Base-by-base conservation (phyloP, 257 asterid genomes). In the Solanum chilense region DNA sequence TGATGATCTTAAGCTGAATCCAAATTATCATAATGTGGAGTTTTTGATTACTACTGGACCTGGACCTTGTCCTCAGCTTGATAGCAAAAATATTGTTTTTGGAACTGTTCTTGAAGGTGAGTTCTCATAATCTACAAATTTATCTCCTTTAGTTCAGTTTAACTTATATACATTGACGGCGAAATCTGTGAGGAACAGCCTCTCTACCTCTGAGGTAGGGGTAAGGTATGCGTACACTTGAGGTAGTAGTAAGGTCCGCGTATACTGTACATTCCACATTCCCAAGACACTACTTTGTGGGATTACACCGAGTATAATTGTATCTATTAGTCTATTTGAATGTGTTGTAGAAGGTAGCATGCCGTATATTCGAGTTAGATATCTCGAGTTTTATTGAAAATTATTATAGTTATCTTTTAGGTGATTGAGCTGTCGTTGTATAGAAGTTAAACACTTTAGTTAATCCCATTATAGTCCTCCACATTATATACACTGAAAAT, bases 31-130 rank as follows among this genome's bases (percentile, higher is more conserved):
- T 74, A 96, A 96, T 87, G 99, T 96, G 4, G 99, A 96, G 89
- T 96, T 96, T 93, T 92, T 96, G 96, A 90, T 95, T 86, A 96
- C 99, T 9, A 94, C 98, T 12, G 99, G 98, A 21, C 99, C 99
- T 16, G 98, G 96, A 37, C 99, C 99, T 7, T 93, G 94, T 73
- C 98, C 98, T 35, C 94, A 94, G 92, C 98, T 96, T 86, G 99
- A 96, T 87, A 87, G 87, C 82, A 94, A 90, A 93, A 96, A 96
- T 76, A 96, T 96, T 84, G 99, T 95, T 27, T 96, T 96, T 85
- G 99, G 99, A 41, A 87, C 98, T 33, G 98, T 96, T 44, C 93
- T 96, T 89, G 94, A 96, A 93, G 99, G 99, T 96, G 6, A 90
- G 91, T 89, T 39, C 86, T 69, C 12, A 68, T 4, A 27, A n/a